These are phyloP conservation scores for Flaveria linearis DNA, from an alignment of 129 eudicot genomes.

Conservation along the genomic window DNA sequence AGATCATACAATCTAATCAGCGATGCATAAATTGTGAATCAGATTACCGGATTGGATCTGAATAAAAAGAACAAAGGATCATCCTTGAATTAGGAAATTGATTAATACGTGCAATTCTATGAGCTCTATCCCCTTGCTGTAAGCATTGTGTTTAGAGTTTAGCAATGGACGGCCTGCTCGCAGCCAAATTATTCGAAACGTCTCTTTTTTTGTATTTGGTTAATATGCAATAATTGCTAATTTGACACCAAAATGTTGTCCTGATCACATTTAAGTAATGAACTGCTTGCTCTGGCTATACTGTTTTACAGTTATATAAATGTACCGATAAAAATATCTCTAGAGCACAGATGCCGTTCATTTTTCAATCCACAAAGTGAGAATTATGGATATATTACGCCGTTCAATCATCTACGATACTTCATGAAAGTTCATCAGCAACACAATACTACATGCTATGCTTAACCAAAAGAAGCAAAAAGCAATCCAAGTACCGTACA, in stretches of 20 bases:
- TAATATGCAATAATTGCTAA: slow-evolving; percentile 3
- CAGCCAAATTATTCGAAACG: not conserved
- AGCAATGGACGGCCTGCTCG: slow-evolving; percentile 4
- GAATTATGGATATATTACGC: not conserved
- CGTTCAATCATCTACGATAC: not conserved
- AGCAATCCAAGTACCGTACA: not conserved
- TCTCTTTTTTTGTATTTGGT: not conserved
- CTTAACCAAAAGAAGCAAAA: not conserved
- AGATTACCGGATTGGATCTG: not conserved
- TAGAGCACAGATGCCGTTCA: slow-evolving; percentile 4
- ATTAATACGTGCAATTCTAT: not conserved
- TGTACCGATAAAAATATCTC: not conserved
- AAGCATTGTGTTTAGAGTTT: slow-evolving; percentile 4
- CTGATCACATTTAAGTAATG: slow-evolving; percentile 8
- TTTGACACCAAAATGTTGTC: not conserved
- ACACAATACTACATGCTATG: not conserved
- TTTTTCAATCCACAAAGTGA: slow-evolving; percentile 4
- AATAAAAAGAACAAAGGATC: not conserved
- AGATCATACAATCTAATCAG: not conserved
- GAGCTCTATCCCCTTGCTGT: not conserved
- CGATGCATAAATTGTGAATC: not conserved
- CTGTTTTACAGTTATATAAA: not conserved
- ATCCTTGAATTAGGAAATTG: not conserved
- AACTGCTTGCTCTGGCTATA: not conserved
- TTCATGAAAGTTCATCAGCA: slow-evolving; percentile 1